Evolutionary conservation across 352 stramenopile genomes (phyloP).

Genomic region (Peronospora farinosa): DNA sequence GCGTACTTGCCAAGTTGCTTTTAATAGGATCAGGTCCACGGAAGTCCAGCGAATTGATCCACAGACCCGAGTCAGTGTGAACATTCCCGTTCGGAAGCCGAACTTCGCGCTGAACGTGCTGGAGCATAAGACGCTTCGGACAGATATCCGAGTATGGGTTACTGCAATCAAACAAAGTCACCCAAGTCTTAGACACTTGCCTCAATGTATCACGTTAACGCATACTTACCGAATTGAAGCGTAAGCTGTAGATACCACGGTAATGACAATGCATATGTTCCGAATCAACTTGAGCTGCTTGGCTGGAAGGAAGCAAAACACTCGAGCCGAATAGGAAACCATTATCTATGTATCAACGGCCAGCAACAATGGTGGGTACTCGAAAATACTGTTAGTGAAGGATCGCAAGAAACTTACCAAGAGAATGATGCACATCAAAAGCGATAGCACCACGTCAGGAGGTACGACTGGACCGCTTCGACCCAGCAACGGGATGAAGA

Average conservation of each 20-base stretch:
- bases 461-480: conserved; percentile 48
- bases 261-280: conserved; percentile 36
- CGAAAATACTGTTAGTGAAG: conserved; percentile 1
- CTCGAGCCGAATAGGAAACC: conserved; percentile 49
- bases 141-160: conserved; percentile 72
- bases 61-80: conserved; percentile 55
- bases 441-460: conserved; percentile 46
- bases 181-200: conserved; percentile 3
- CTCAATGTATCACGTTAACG: neutral
- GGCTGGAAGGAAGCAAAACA: conserved; percentile 64
- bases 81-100: conserved; percentile 39
- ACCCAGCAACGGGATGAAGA: conserved; percentile 72
- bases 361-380: conserved; percentile 13
- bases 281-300: conserved; percentile 37
- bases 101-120: conserved; percentile 60
- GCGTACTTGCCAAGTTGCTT: conserved; percentile 37
- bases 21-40: conserved; percentile 46
- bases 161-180: conserved; percentile 22
- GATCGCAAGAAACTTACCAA: conserved; percentile 25
- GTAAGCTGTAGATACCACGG: conserved; percentile 32
- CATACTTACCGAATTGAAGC: conserved; percentile 44
- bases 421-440: conserved; percentile 45
- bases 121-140: conserved; percentile 60
- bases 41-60: conserved; percentile 69
- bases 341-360: conserved; percentile 28